Percentiles rank a stretch among this genome's conserved stretches.
These are phyloP conservation scores for Leucosporidium scottii DNA, from an alignment of 768 basidiomycete species.

Conservation along the genomic window DNA sequence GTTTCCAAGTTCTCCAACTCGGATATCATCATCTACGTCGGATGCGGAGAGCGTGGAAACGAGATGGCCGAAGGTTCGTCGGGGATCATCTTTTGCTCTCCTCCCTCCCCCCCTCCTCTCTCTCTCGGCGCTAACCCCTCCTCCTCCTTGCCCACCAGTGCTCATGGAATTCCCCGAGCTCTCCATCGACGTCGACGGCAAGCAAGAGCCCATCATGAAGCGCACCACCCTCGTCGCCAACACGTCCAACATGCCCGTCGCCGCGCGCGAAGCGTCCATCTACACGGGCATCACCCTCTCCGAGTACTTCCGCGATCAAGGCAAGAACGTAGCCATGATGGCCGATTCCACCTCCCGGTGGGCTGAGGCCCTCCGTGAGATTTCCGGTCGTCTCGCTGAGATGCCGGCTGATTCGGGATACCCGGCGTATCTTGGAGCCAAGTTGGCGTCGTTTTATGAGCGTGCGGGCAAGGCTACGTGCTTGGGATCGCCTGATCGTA, in stretches of 20 bases:
- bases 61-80: constrained; percentile 54
- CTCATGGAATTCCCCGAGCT: constrained; percentile 91
- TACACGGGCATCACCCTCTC: constrained; percentile 99
- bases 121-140: not conserved
- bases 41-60: constrained; percentile 97
- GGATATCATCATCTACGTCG: constrained; percentile 98
- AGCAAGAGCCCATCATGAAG: constrained; percentile 99
- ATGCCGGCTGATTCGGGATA: constrained; percentile 99
- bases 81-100: not conserved
- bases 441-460: constrained; percentile 96
- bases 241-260: constrained; percentile 99
- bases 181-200: constrained; percentile 78
- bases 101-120: not conserved
- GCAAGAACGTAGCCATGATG: constrained; percentile 97
- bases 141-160: constrained; percentile 48
- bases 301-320: constrained; percentile 99
- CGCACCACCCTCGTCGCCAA: constrained; percentile 97
- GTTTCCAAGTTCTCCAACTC: constrained; percentile 98
- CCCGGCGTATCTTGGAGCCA: constrained; percentile 91
- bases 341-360: constrained; percentile 97
- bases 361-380: constrained; percentile 98
- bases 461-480: constrained; percentile 93
- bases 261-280: constrained; percentile 97
- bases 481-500: constrained; percentile 75
- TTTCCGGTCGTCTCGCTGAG: constrained; percentile 96